phyloP scores from a whole-genome alignment of 768 basidiomycete species.

The Russula sp. region DNA sequence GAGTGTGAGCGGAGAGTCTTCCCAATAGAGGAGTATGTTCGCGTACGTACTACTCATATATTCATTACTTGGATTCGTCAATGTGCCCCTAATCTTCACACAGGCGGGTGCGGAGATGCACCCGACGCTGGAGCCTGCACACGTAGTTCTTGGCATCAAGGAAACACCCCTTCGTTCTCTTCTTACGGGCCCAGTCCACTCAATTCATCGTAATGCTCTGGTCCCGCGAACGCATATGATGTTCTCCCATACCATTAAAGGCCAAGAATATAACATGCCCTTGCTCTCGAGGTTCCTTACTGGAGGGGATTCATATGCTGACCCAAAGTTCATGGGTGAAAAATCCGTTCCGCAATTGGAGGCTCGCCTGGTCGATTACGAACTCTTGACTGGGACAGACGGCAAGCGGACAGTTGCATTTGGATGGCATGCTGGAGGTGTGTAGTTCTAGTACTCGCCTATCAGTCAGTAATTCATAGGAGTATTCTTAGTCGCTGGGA shows the following conservation, averaged over 20 bases:
- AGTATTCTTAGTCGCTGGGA: constrained; percentile 62
- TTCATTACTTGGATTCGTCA: background rate
- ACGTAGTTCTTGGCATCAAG: constrained; percentile 85
- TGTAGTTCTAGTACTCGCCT: constrained; percentile 22
- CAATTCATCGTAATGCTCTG: constrained; percentile 24
- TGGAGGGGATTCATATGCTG: constrained; percentile 16
- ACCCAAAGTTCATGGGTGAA: constrained; percentile 1
- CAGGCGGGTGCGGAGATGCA: constrained; percentile 76
- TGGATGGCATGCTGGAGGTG: constrained; percentile 90
- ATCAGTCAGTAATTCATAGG: background rate
- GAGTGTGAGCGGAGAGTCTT: constrained; percentile 74
- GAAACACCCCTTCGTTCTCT: constrained; percentile 70
- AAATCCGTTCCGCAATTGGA: constrained; percentile 23
- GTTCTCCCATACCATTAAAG: constrained; percentile 91
- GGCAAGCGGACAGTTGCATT: constrained; percentile 84
- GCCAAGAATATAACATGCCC: constrained; percentile 79
- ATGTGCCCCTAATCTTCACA: background rate
- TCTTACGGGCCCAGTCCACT: constrained; percentile 39
- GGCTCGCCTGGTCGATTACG: constrained; percentile 75
- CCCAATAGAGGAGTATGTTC: constrained; percentile 50
- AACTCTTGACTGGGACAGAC: constrained; percentile 56
- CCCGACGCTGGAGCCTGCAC: constrained; percentile 50
- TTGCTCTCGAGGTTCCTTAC: constrained; percentile 60
- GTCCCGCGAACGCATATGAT: constrained; percentile 70
- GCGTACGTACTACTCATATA: constrained; percentile 41